These are phyloP conservation scores for Sordaria brevicollis DNA, from an alignment of 495 filamentous ascomycete species.

Conservation along the genomic window DNA sequence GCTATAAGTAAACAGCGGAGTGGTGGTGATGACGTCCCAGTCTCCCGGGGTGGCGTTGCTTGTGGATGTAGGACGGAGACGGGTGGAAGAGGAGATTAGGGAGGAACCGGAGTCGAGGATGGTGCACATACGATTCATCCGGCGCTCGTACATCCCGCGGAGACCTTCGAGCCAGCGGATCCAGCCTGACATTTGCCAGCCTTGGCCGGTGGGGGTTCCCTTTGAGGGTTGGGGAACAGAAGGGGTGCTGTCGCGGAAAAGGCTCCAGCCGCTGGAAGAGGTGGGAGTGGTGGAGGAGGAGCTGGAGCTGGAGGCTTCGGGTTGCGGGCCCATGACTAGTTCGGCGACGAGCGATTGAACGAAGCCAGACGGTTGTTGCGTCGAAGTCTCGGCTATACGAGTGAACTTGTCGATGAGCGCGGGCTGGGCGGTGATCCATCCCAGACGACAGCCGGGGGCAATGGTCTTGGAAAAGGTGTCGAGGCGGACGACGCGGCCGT, in stretches of 20 bases:
- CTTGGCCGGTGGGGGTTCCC: conserved; percentile 7
- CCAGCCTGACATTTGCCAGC: conserved; percentile 82
- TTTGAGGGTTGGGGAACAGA: background rate
- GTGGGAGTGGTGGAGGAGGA: conserved; percentile 13
- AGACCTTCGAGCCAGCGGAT: conserved; percentile 80
- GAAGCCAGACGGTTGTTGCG: conserved; percentile 81
- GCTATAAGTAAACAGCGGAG: conserved; percentile 58
- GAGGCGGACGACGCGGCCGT: conserved; percentile 77
- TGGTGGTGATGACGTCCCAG: conserved; percentile 63
- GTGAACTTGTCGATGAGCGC: conserved; percentile 62
- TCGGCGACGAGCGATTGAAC: conserved; percentile 73
- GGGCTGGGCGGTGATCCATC: conserved; percentile 80
- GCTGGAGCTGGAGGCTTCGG: conserved; percentile 24
- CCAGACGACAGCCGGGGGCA: conserved; percentile 66
- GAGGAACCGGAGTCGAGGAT: conserved; percentile 56
- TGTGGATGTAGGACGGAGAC: conserved; percentile 9
- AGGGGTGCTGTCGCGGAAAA: background rate
- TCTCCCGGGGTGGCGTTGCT: conserved; percentile 22
- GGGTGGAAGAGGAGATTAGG: conserved; percentile 40
- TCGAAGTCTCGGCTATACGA: conserved; percentile 57
- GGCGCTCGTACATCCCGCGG: conserved; percentile 67
- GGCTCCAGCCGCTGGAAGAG: background rate
- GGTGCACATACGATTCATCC: conserved; percentile 67
- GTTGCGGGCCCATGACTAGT: conserved; percentile 59
- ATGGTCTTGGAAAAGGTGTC: conserved; percentile 82